Conservation (phyloP, 2,329 filamentous ascomycete species). For the Sarocladium kiliense region DNA sequence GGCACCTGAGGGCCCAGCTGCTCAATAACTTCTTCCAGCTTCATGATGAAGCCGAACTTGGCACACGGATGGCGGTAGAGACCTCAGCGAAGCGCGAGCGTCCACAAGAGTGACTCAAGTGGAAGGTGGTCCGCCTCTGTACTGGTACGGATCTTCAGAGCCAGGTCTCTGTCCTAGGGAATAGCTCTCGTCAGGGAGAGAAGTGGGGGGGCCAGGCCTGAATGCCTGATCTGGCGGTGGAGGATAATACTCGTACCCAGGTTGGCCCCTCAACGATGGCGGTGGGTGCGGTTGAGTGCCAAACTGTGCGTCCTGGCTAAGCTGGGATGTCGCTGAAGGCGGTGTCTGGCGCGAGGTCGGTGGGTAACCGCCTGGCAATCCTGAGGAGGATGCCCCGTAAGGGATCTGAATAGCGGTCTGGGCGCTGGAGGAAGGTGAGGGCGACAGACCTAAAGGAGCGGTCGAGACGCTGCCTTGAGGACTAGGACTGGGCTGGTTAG, state of each 20-base stretch:
- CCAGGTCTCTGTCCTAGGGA: slow-evolving; percentile 21
- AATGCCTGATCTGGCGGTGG: slow-evolving; percentile 4
- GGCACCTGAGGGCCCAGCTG: slow-evolving; percentile 55
- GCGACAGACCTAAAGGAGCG: neutral
- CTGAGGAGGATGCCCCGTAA: slow-evolving; percentile 1
- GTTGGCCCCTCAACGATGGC: neutral
- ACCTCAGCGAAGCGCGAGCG: slow-evolving; percentile 12
- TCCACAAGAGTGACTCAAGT: slow-evolving; percentile 19
- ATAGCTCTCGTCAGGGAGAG: slow-evolving; percentile 1
- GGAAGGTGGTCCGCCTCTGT: slow-evolving; percentile 46
- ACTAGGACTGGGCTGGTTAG: slow-evolving; percentile 64
- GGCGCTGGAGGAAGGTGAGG: neutral
- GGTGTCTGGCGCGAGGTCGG: slow-evolving; percentile 5
- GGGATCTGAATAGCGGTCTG: slow-evolving; percentile 1
- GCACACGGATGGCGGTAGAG: neutral
- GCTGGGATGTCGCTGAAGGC: neutral
- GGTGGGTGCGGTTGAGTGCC: neutral
- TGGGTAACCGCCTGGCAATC: slow-evolving; percentile 2
- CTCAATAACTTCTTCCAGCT: slow-evolving; percentile 67
- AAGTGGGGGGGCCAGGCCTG: neutral
- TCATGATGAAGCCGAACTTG: slow-evolving; percentile 42
- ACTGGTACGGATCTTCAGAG: slow-evolving; percentile 29
- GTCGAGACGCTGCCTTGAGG: slow-evolving; percentile 13
- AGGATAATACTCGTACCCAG: slow-evolving; percentile 4
- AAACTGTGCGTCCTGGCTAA: slow-evolving; percentile 1